Evolutionary conservation across 169 alveolate species (phyloP).

Genomic region (Toxoplasma gondii): DNA sequence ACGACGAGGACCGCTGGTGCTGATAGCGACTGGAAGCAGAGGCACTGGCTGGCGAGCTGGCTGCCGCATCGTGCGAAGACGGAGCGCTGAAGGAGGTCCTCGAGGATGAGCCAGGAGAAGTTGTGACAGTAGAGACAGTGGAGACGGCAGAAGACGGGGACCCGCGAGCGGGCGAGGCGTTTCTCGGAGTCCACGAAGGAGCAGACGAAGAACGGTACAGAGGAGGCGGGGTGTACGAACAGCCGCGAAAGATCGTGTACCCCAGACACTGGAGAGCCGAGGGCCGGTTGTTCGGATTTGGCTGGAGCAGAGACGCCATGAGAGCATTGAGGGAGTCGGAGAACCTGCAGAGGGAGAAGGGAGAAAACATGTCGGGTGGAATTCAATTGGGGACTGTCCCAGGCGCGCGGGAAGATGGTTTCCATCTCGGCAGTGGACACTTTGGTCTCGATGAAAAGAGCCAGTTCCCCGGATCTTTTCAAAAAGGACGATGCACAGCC

Average conservation of each 20-base stretch:
- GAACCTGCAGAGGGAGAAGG: constrained; percentile 24
- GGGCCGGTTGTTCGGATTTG: constrained; percentile 51
- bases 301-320: constrained; percentile 41
- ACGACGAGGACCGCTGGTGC: neutral
- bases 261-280: constrained; percentile 61
- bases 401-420: neutral
- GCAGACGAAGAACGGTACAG: neutral
- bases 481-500: no score
- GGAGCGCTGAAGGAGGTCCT: neutral
- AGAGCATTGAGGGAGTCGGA: constrained; percentile 43
- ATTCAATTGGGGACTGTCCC: neutral
- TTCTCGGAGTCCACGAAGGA: neutral
- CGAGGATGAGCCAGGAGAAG: neutral
- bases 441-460: no score
- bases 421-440: no score
- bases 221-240: constrained; percentile 24
- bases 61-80: neutral
- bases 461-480: no score
- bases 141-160: neutral
- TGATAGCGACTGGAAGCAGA: neutral
- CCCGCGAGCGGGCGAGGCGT: neutral
- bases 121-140: neutral
- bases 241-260: constrained; percentile 33
- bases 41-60: neutral
- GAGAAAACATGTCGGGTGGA: no score